Evolutionary conservation across 148 eudicot genomes (phyloP).

Genomic region (Chenopodium berlandieri): DNA sequence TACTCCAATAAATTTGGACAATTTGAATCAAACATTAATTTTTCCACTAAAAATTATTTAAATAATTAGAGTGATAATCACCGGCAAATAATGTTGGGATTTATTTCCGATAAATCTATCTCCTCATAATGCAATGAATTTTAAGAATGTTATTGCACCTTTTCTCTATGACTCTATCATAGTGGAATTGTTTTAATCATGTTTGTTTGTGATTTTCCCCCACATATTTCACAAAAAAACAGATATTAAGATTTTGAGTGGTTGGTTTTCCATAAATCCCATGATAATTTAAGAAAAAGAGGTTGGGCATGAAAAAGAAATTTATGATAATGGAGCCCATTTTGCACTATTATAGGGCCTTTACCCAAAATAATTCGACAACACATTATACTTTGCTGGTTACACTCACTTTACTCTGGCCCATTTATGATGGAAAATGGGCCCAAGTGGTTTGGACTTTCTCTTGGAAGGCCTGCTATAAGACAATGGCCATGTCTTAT

Average conservation of each 20-base stretch:
- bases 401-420: background rate
- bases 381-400: background rate
- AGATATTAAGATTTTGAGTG: background rate
- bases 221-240: no score
- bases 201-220: no score
- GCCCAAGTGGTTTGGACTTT: background rate
- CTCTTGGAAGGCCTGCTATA: background rate
- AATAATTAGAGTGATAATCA: no score
- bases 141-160: no score
- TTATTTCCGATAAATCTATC: no score
- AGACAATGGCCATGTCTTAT: background rate
- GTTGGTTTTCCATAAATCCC: background rate
- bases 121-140: no score
- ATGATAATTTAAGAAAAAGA: background rate
- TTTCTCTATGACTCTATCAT: no score
- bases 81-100: no score
- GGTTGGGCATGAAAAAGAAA: background rate
- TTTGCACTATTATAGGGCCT: background rate
- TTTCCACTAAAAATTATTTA: no score
- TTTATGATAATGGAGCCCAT: background rate
- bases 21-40: no score
- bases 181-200: no score
- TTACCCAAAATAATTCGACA: background rate
- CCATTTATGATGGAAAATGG: background rate
- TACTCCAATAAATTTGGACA: no score